Base-by-base conservation (phyloP, 2,329 filamentous ascomycete genomes). In the Penicillium decumbens region DNA sequence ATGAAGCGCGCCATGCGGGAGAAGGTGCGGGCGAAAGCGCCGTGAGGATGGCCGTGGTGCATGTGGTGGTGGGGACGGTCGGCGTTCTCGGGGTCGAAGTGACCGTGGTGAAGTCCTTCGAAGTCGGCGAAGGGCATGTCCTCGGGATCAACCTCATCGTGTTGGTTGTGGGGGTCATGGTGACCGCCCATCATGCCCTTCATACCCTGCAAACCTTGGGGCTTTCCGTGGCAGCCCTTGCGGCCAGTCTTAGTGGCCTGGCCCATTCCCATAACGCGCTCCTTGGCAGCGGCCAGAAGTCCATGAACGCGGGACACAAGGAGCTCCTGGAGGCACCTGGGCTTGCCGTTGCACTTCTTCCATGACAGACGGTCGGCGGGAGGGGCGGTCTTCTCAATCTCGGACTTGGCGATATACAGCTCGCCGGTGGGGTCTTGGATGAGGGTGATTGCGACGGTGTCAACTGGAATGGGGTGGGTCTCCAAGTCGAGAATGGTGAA, bases 401-500 rank as follows among this genome's bases (percentile, higher is more conserved):
- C 59, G 32, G 66, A 64, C 44, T 65, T 65, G 23, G 63, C 64
- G 47, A 76, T 68, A 48, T 65, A 65, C 3, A 73, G 61, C 28
- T 68, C 64, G 38, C 68, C 68, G 7, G 62, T 56, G 9, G 58
- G 54, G 27, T 67, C 65, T 43, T 69, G 64, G 45, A 76, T 60
- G 15, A 74, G 59, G 29, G 65, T 66, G 38, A 76, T 64, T 27
- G 66, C 64, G 37, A 75, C 60, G 12, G 73, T 73, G 48, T 74
- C 69, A n/a, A 74, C 63, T 15, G 72, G 71, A 8, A 74, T 71
- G 1, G 74, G 73, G 41, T 68, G 64, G 25, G 65, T 61, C 37
- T 70, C 68, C 15, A 76, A 59, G 46, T 73, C 72, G 25, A 76
- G 65, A 30, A 75, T 65, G n/a, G 73, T 75, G 58, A 76, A 73